Percentiles rank a stretch among this genome's conserved stretches.
Evolutionary conservation across 441 rosid species (phyloP).

Genomic region (Pelargonium fulgidum): DNA sequence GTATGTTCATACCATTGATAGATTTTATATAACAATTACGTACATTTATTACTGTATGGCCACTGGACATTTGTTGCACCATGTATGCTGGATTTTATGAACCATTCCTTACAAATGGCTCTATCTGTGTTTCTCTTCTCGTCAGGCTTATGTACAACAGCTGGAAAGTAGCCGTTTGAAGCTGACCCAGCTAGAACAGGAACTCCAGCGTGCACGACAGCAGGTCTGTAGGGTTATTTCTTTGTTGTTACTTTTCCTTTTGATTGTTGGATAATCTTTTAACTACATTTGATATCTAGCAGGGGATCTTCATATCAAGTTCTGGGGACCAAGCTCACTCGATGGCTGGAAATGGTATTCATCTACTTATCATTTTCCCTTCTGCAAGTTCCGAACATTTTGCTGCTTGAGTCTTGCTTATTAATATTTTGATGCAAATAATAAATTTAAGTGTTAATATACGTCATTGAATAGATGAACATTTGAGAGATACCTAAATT

Average conservation of each 20-base stretch:
- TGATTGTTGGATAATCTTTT: background rate
- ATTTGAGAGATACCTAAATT: too few species aligned
- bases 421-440: too few species aligned
- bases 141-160: slow-evolving; percentile 96
- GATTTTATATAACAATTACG: background rate
- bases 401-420: too few species aligned
- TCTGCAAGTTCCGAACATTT: background rate
- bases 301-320: slow-evolving; percentile 96
- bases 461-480: too few species aligned
- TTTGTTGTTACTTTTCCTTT: slow-evolving; percentile 4
- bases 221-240: slow-evolving; percentile 47
- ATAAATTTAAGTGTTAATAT: too few species aligned
- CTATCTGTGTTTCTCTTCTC: slow-evolving; percentile 7
- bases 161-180: slow-evolving; percentile 91
- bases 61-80: too few species aligned
- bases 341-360: slow-evolving; percentile 73
- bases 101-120: slow-evolving; percentile 4
- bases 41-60: background rate
- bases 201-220: slow-evolving; percentile 94
- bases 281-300: slow-evolving; percentile 12
- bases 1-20: slow-evolving; percentile 29
- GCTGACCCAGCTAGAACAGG: slow-evolving; percentile 93
- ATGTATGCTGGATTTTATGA: background rate
- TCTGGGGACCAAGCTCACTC: slow-evolving; percentile 92
- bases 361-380: background rate